Evolutionary conservation across 306 rosid genomes (phyloP).

Genomic region (Adenanthera pavonina): DNA sequence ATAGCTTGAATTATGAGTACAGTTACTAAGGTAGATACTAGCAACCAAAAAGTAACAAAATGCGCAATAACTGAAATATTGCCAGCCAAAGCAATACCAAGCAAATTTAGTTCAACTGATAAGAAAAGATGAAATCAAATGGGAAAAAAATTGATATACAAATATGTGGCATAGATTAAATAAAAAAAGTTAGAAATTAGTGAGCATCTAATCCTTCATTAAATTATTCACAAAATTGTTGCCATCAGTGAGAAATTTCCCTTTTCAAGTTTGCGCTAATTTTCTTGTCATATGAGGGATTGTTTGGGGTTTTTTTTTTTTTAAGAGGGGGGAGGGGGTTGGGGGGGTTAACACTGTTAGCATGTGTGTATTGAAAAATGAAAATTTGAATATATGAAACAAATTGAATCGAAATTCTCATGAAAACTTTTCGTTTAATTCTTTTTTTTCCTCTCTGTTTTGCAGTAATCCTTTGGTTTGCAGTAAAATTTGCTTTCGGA

Average conservation of each 20-base stretch:
- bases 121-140: no score
- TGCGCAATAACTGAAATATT: neutral
- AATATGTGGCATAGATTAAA: neutral
- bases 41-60: neutral
- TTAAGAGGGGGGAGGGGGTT: no score
- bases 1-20: neutral
- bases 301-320: no score
- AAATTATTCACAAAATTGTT: neutral
- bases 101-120: no score
- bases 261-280: neutral
- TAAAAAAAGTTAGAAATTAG: neutral
- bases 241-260: neutral
- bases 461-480: neutral
- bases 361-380: no score
- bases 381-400: neutral
- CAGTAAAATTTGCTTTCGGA: slow-evolving; percentile 10
- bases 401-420: neutral
- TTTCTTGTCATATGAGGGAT: no score
- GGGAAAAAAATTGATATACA: no score
- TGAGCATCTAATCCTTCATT: neutral
- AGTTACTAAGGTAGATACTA: neutral
- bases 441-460: neutral
- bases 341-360: no score
- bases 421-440: neutral
- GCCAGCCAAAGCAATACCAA: no score